Evolutionary conservation across 192 early-diverging fungal genomes (phyloP).

Genomic region (Umbelopsis ramanniana): DNA sequence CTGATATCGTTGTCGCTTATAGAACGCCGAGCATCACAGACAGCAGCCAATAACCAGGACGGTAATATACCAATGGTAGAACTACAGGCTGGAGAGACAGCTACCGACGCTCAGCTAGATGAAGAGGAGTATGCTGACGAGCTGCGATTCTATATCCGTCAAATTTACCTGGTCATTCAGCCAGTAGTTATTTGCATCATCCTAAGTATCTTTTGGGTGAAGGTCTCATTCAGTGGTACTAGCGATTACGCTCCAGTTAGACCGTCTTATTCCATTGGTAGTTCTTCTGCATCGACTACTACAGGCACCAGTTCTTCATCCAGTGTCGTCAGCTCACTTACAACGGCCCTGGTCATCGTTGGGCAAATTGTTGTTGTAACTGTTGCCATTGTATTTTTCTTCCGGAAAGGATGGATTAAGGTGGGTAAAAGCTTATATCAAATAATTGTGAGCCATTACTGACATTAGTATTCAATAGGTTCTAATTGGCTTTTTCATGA

Average conservation of each 20-base stretch:
- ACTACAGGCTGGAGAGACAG: conserved; percentile 31
- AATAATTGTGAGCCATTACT: background rate
- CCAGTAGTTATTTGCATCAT: conserved; percentile 79
- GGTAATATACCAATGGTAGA: conserved; percentile 46
- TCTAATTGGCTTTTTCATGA: conserved; percentile 74
- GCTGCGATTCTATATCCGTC: conserved; percentile 77
- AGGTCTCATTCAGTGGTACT: conserved; percentile 59
- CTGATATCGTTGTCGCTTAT: background rate
- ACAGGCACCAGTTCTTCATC: background rate
- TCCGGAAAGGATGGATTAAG: conserved; percentile 80
- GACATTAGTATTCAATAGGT: conserved; percentile 40
- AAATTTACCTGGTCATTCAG: conserved; percentile 81
- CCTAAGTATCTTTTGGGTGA: conserved; percentile 86
- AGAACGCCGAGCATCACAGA: conserved; percentile 29
- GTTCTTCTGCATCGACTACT: conserved; percentile 28
- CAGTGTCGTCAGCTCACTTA: conserved; percentile 41
- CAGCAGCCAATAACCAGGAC: conserved; percentile 23
- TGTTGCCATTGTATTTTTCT: conserved; percentile 73
- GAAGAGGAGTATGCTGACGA: conserved; percentile 66
- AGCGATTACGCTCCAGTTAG: conserved; percentile 49
- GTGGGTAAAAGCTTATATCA: conserved; percentile 35
- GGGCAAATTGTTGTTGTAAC: conserved; percentile 82
- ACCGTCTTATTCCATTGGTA: background rate
- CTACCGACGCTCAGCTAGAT: conserved; percentile 25
- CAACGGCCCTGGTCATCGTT: conserved; percentile 73